phyloP scores from a whole-genome alignment of 345 rosid species.

The Murraya paniculata region DNA sequence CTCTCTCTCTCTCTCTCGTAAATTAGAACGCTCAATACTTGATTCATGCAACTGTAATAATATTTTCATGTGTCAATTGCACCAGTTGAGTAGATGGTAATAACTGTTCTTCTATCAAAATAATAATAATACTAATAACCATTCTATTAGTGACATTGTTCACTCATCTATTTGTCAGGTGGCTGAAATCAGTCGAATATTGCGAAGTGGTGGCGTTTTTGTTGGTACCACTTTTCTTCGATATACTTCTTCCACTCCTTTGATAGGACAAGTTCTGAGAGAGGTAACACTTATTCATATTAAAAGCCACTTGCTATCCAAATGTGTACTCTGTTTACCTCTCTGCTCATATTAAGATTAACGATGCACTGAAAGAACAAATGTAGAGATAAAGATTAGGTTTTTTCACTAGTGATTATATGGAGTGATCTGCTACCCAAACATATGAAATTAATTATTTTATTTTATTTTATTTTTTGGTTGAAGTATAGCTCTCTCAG shows the following conservation, averaged over 20 bases:
- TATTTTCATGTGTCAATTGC: not conserved
- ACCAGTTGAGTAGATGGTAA: not conserved
- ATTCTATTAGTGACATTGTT: not conserved
- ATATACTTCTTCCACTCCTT: conserved; percentile 55
- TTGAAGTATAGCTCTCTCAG: too few relatives aligned
- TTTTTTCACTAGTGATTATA: not conserved
- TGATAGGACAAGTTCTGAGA: conserved; percentile 48
- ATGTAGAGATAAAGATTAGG: not conserved
- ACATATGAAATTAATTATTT: not conserved
- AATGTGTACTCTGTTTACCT: not conserved
- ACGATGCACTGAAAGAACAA: not conserved
- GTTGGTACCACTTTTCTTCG: conserved; percentile 90
- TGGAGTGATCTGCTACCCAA: not conserved
- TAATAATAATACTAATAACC: not conserved
- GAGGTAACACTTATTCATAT: conserved; percentile 40
- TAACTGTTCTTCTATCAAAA: too few relatives aligned
- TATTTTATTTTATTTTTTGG: not conserved
- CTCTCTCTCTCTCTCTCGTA: not conserved
- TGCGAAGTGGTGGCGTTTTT: conserved; percentile 85
- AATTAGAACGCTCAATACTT: not conserved
- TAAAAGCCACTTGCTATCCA: not conserved
- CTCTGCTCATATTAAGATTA: not conserved
- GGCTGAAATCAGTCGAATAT: conserved; percentile 83
- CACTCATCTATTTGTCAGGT: conserved; percentile 36
- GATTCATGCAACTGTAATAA: not conserved